phyloP scores from a whole-genome alignment of 352 stramenopile species.

The Pythium phragmiticola region DNA sequence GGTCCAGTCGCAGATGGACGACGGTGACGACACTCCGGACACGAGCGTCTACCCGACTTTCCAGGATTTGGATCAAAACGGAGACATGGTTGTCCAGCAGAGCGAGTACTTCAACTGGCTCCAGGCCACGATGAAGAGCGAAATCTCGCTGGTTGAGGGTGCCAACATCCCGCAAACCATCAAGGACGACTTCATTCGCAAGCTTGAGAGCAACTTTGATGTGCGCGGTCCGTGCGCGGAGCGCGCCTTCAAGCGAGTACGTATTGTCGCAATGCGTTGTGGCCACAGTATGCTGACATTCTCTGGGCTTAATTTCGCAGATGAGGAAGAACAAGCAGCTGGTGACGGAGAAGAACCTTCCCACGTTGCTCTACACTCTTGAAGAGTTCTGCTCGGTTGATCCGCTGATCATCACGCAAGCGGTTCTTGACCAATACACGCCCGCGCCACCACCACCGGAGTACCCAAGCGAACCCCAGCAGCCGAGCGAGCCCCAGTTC shows the following conservation, averaged over 20 bases:
- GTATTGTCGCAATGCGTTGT: not conserved
- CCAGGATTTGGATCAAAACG: constrained; percentile 35
- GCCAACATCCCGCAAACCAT: constrained; percentile 36
- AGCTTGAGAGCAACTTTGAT: constrained; percentile 43
- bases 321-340: constrained; percentile 31
- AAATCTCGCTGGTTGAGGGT: constrained; percentile 29
- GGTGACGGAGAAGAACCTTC: constrained; percentile 30
- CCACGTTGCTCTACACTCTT: constrained; percentile 38
- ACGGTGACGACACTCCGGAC: constrained; percentile 30
- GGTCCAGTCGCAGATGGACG: constrained; percentile 30
- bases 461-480: constrained; percentile 2
- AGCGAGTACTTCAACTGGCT: constrained; percentile 41
- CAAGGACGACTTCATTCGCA: constrained; percentile 35
- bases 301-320: constrained; percentile 7
- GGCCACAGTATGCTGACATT: not conserved
- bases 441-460: constrained; percentile 14
- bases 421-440: constrained; percentile 34
- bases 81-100: constrained; percentile 34
- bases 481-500: not conserved
- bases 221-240: constrained; percentile 36
- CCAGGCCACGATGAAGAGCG: constrained; percentile 22
- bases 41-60: constrained; percentile 43
- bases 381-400: constrained; percentile 38
- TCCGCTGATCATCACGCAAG: constrained; percentile 31
- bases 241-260: constrained; percentile 40